phyloP scores from a whole-genome alignment of 2,329 filamentous ascomycete genomes.

The Falciphora oryzae region DNA sequence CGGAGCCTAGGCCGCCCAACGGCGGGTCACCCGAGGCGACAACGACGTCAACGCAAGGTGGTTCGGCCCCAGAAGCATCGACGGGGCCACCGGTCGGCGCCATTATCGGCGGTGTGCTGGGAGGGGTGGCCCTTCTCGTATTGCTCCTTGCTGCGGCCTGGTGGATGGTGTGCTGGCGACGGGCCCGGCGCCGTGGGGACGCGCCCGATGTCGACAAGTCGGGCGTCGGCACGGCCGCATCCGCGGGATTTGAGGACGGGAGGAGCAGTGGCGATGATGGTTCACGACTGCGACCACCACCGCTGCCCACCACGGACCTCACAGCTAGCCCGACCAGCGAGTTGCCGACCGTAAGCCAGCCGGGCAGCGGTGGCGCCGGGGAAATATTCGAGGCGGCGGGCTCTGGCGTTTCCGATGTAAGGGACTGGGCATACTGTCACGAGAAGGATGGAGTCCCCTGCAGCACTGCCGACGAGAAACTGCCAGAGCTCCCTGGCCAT shows the following conservation, averaged over 20 bases:
- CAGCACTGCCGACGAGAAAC: neutral
- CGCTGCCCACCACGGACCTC: neutral
- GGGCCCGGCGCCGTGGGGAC: no score
- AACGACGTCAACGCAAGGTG: neutral
- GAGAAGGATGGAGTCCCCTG: neutral
- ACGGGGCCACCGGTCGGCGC: neutral
- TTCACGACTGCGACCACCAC: neutral
- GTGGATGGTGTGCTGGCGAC: no score
- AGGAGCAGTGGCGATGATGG: neutral
- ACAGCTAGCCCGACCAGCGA: neutral
- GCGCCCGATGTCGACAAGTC: no score
- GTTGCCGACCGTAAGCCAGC: neutral
- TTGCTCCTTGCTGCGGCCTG: no score
- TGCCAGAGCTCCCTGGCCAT: neutral
- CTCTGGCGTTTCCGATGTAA: no score
- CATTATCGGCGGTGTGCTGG: conserved; percentile 1
- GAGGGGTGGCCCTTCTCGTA: neutral
- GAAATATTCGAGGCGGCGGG: neutral
- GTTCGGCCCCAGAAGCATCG: neutral
- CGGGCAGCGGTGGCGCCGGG: no score
- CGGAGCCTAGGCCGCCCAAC: conserved; percentile 21
- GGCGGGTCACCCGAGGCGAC: neutral
- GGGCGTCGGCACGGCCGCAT: no score
- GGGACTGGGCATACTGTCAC: neutral
- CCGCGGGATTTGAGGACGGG: neutral